A percentile compares a stretch with the other conserved stretches of the same genome.
These are phyloP conservation scores for Colletotrichum tofieldiae DNA, from an alignment of 2,329 filamentous ascomycete species.

Conservation along the genomic window DNA sequence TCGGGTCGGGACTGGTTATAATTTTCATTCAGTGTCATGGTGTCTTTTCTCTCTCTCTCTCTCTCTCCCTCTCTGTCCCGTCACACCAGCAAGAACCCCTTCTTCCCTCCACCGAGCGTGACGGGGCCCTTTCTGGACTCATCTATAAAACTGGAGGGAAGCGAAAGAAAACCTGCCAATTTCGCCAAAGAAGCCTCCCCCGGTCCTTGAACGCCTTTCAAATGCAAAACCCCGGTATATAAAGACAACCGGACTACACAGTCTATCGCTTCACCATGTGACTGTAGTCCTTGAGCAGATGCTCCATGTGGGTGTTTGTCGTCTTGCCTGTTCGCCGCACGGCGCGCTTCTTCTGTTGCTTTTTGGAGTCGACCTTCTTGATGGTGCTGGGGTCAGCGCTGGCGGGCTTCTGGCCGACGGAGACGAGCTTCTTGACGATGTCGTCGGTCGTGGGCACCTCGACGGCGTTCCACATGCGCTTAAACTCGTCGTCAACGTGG, in stretches of 20 bases:
- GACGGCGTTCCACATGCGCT: constrained; percentile 85
- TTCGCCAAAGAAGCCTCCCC: not conserved
- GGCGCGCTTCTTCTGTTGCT: constrained; percentile 81
- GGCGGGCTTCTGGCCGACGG: constrained; percentile 86
- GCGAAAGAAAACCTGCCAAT: constrained; percentile 21
- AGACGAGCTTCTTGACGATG: constrained; percentile 82
- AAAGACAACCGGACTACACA: too few species aligned
- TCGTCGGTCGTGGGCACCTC: constrained; percentile 83
- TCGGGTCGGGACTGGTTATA: not conserved
- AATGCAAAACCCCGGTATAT: constrained; percentile 23
- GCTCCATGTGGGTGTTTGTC: constrained; percentile 90
- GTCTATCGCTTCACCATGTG: constrained; percentile 58
- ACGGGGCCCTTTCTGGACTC: constrained; percentile 3
- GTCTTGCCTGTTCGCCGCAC: constrained; percentile 81
- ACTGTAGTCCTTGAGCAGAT: constrained; percentile 82
- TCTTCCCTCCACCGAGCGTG: constrained; percentile 6
- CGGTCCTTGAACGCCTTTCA: constrained; percentile 25
- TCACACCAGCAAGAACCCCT: not conserved
- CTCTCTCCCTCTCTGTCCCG: not conserved
- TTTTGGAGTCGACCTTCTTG: constrained; percentile 72
- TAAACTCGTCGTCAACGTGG: constrained; percentile 86
- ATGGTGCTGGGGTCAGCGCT: constrained; percentile 79
- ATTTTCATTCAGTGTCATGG: not conserved
- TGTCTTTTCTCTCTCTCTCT: not conserved
- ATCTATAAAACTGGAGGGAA: constrained; percentile 33